Evolutionary conservation across 306 rosid genomes (phyloP).

Genomic region (apple (Malus domestica)): DNA sequence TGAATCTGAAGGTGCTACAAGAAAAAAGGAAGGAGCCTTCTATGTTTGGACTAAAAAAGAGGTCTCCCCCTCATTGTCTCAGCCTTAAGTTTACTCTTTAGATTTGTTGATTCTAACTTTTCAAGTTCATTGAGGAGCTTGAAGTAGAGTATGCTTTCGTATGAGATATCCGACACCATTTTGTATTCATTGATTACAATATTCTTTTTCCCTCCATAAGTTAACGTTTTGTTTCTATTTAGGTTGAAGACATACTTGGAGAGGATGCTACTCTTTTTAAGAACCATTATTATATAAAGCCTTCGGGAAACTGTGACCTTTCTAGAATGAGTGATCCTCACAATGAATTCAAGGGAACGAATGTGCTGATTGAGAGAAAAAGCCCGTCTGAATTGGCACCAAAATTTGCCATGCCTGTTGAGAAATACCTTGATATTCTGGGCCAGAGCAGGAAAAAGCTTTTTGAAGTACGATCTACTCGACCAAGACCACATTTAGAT

Average conservation of each 20-base stretch:
- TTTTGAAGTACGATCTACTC: slow-evolving; percentile 60
- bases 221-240: slow-evolving; percentile 17
- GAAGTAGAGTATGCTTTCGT: too few species aligned
- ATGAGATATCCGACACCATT: not conserved
- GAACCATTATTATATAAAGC: slow-evolving; percentile 71
- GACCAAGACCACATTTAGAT: slow-evolving; percentile 88
- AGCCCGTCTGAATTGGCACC: slow-evolving; percentile 54
- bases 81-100: not conserved
- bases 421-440: slow-evolving; percentile 56
- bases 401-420: slow-evolving; percentile 53
- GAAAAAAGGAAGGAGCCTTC: slow-evolving; percentile 87
- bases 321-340: slow-evolving; percentile 90
- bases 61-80: slow-evolving; percentile 29
- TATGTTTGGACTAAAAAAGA: slow-evolving; percentile 81
- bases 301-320: slow-evolving; percentile 73
- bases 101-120: not conserved
- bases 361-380: slow-evolving; percentile 74
- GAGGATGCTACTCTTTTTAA: slow-evolving; percentile 70
- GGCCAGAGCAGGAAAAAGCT: slow-evolving; percentile 71
- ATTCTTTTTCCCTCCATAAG: not conserved
- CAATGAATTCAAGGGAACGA: slow-evolving; percentile 69
- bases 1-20: slow-evolving; percentile 63
- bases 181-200: not conserved
- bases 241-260: slow-evolving; percentile 79
- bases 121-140: not conserved